Percentiles rank a stretch among this genome's conserved stretches.
Conservation (phyloP, 345 rosid species). For the Brassica napus region DNA sequence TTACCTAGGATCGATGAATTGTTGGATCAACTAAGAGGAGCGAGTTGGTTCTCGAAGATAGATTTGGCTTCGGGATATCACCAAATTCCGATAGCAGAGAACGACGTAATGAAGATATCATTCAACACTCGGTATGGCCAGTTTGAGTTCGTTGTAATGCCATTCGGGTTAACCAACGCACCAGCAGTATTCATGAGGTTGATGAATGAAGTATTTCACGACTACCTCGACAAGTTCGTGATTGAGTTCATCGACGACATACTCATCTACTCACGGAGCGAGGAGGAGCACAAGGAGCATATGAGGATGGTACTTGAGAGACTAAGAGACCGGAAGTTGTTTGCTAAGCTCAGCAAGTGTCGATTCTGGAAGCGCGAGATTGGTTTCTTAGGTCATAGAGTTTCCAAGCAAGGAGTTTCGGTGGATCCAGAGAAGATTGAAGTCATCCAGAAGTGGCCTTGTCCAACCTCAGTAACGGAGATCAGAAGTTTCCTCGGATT, state of each 20-base stretch:
- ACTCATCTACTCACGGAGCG: too few species aligned
- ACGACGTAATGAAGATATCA: neutral
- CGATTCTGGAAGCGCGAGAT: too few species aligned
- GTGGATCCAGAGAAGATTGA: too few species aligned
- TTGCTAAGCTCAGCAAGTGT: too few species aligned
- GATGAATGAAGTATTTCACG: neutral
- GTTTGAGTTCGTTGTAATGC: neutral
- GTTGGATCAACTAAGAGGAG: neutral
- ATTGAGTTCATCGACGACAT: neutral
- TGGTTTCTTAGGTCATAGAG: too few species aligned
- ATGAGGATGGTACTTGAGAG: too few species aligned
- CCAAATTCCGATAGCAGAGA: neutral
- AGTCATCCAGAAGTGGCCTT: too few species aligned
- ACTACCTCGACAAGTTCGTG: neutral
- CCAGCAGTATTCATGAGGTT: neutral
- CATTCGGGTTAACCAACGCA: neutral
- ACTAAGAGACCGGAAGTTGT: too few species aligned
- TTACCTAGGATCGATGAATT: neutral
- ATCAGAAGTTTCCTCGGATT: too few species aligned
- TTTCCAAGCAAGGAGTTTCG: too few species aligned
- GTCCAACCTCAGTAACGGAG: too few species aligned
- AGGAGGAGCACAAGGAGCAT: too few species aligned
- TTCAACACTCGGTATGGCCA: neutral
- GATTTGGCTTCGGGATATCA: neutral
- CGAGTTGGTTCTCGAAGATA: neutral